Conservation (phyloP, 2,329 filamentous ascomycete genomes). For the Alternaria solani region DNA sequence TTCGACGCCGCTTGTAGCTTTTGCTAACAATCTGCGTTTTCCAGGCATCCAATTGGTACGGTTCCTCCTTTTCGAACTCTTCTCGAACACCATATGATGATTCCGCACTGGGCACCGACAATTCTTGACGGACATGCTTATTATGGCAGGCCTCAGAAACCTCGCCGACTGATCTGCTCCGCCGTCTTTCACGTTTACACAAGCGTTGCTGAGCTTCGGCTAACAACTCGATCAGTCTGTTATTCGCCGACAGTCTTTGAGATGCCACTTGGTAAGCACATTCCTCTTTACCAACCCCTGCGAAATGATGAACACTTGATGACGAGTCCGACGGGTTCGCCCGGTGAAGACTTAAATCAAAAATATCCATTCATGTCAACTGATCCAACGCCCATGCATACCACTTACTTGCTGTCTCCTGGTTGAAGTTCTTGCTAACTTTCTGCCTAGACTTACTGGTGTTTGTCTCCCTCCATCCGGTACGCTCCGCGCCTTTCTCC, state of each 20-base stretch:
- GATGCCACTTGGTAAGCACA: conserved; percentile 28
- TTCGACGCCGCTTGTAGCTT: conserved; percentile 6
- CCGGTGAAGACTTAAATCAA: conserved; percentile 70
- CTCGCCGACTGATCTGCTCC: conserved; percentile 85
- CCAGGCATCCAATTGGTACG: conserved; percentile 35
- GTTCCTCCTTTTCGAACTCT: conserved; percentile 20
- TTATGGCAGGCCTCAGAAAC: conserved; percentile 99
- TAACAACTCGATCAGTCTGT: conserved; percentile 17
- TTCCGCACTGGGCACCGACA: conserved; percentile 97
- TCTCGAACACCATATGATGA: conserved; percentile 69
- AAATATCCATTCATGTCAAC: conserved; percentile 74
- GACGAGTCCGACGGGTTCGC: conserved; percentile 79
- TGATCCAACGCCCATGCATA: conserved; percentile 24
- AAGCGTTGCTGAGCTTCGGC: conserved; percentile 9
- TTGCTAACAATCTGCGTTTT: conserved; percentile 23
- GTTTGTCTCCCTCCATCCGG: conserved; percentile 23
- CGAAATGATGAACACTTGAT: conserved; percentile 66
- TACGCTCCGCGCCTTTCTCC: conserved; percentile 25
- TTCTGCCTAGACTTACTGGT: conserved; percentile 8
- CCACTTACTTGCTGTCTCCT: conserved; percentile 1
- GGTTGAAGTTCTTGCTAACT: conserved; percentile 14
- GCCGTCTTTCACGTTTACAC: not conserved
- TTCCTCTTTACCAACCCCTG: conserved; percentile 13
- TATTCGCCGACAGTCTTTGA: not conserved
- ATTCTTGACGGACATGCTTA: conserved; percentile 82